Evolutionary conservation across 495 filamentous ascomycete species (phyloP).

Genomic region (Penicillium longicatenatum): DNA sequence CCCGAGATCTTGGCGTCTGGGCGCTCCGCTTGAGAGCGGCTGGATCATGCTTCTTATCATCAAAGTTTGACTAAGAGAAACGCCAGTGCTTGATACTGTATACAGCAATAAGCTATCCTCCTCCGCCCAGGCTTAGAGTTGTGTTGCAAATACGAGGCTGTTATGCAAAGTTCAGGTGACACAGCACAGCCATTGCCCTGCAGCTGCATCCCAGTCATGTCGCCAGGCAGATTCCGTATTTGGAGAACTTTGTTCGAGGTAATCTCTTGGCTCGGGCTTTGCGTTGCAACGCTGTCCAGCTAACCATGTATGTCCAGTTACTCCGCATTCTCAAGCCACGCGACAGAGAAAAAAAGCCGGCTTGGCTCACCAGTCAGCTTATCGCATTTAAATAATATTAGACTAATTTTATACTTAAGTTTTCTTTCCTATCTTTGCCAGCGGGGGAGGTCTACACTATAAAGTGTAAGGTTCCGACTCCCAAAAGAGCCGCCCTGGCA

Average conservation of each 20-base stretch:
- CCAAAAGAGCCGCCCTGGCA: neutral
- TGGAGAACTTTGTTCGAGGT: neutral
- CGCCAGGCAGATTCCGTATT: neutral
- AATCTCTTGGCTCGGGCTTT: neutral
- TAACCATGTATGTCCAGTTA: neutral
- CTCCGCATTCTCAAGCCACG: neutral
- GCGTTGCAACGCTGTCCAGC: neutral
- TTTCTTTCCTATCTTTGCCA: neutral
- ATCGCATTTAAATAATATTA: neutral
- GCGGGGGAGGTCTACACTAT: neutral
- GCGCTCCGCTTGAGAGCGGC: slow-evolving; percentile 8
- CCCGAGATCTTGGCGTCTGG: slow-evolving; percentile 18
- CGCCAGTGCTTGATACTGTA: neutral
- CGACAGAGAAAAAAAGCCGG: slow-evolving; percentile 1
- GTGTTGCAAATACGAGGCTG: neutral
- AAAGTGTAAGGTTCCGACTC: neutral
- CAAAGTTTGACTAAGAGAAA: slow-evolving; percentile 7
- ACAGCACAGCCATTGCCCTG: slow-evolving; percentile 1
- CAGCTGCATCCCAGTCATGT: neutral
- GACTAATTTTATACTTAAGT: neutral
- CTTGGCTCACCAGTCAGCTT: slow-evolving; percentile 18
- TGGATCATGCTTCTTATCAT: slow-evolving; percentile 10
- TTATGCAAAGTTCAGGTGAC: neutral
- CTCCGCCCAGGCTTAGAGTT: neutral
- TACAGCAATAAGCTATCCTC: neutral